These are phyloP conservation scores for Conoideocrella luteorostrata DNA, from an alignment of 2,329 filamentous ascomycete genomes.

Conservation along the genomic window DNA sequence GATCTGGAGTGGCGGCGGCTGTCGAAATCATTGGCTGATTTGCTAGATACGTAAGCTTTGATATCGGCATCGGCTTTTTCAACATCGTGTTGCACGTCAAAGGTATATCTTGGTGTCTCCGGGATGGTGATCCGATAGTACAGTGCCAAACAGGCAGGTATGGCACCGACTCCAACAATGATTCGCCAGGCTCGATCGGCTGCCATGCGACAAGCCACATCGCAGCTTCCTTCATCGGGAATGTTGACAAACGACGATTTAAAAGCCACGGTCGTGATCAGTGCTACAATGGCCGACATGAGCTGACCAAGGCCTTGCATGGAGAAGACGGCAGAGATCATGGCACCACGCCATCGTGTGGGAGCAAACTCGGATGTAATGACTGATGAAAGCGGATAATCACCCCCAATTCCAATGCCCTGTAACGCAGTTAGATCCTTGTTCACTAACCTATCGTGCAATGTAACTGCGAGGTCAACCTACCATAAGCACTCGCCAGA, in stretches of 20 bases:
- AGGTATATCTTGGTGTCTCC: constrained; percentile 78
- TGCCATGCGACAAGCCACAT: constrained; percentile 56
- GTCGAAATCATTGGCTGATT: constrained; percentile 41
- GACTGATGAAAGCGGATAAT: constrained; percentile 74
- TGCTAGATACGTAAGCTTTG: constrained; percentile 49
- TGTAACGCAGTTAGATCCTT: constrained; percentile 15
- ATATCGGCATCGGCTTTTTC: constrained; percentile 71
- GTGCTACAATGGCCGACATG: constrained; percentile 60
- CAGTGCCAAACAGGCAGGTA: constrained; percentile 72
- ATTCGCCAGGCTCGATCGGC: constrained; percentile 79
- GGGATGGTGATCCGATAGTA: constrained; percentile 83
- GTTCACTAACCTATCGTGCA: not conserved
- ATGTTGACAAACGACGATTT: constrained; percentile 41
- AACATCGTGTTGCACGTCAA: constrained; percentile 70
- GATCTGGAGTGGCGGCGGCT: constrained; percentile 44
- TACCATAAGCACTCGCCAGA: constrained; percentile 71
- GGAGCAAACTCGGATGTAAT: constrained; percentile 83
- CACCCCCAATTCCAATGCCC: constrained; percentile 72
- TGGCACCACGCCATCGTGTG: constrained; percentile 73
- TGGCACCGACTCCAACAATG: constrained; percentile 70
- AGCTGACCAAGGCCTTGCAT: constrained; percentile 84
- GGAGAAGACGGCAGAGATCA: constrained; percentile 78
- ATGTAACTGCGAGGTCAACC: constrained; percentile 10
- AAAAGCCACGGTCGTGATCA: constrained; percentile 63
- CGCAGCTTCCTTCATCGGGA: constrained; percentile 42